Base-by-base conservation (phyloP, 2,329 filamentous ascomycete genomes). In the Arthrinium phaeospermum region DNA sequence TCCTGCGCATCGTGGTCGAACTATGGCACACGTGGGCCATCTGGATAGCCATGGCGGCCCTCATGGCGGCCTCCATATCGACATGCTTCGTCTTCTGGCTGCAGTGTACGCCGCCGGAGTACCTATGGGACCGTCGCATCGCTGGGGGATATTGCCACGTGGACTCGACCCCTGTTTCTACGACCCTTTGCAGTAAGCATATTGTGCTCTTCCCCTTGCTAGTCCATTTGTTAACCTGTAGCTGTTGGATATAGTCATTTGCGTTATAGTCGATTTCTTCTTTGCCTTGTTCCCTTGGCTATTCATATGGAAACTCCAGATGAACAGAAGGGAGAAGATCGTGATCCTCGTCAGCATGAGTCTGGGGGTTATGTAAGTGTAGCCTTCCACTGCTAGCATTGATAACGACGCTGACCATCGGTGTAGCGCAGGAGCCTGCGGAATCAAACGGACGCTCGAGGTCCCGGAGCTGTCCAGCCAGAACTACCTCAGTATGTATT, bases 21-120 rank as follows among this genome's bases (percentile, higher is more conserved):
- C 24, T 13, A 6, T 45, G 37, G 22, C 44, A 68, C 64, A 68
- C 3, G 22, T 45, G 37, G 64, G 64, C 64, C 24, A 68, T 44
- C 24, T 68, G 64, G 64, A 30, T 6, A 1, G 64, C 64, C 64
- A 68, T 46, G 64, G 0, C 5, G 16, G 37, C 64, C 1, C 64
- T 44, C 12, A 45, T 44, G 44, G 64, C 12, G 12, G 64, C 64
- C 2, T 68, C 64, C 4, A 22, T 45, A 45, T 68, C 64, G 4
- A 45, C 37, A 1, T 44, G 64, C 64, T 68, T 68, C 37, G 64
- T 68, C 10, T 68, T 68, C 37, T 68, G 64, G 64, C 8, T 68
- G 22, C 64, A 46, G 24, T 68, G 64, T 19, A 44, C 64, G 4
- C 64, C 64, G 7, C 64, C 64, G 7, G 37, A n/a, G 1, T 68